Conservation (phyloP, 2,329 filamentous ascomycete species). For the Fusarium graminum region DNA sequence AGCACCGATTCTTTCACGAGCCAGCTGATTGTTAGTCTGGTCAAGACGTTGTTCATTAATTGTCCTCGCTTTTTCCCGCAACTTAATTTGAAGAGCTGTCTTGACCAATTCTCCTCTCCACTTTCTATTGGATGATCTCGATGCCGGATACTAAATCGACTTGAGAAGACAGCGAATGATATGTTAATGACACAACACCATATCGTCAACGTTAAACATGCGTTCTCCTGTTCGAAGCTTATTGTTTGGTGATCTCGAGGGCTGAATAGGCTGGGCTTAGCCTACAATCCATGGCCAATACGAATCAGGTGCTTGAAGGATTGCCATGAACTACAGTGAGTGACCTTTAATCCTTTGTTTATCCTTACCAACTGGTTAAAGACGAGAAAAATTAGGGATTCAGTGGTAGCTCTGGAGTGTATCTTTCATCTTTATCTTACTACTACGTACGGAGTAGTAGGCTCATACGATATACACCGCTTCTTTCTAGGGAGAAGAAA, state of each 20-base stretch:
- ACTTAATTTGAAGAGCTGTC: conserved; percentile 12
- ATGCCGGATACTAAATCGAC: conserved; percentile 1
- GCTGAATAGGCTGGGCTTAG: conserved; percentile 10
- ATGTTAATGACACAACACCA: neutral
- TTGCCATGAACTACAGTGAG: conserved; percentile 6
- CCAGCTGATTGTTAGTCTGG: conserved; percentile 14
- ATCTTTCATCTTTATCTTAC: conserved; percentile 14
- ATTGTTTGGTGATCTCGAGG: conserved; percentile 10
- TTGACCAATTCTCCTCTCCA: conserved; percentile 14
- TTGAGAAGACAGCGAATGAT: neutral
- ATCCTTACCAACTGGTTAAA: conserved; percentile 23
- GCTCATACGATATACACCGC: conserved; percentile 34
- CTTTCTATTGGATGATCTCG: conserved; percentile 13
- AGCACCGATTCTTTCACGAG: conserved; percentile 6
- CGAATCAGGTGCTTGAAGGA: conserved; percentile 6
- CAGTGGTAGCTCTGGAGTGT: conserved; percentile 12
- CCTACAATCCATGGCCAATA: neutral
- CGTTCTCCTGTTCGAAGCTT: neutral
- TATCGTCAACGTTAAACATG: neutral
- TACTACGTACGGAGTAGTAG: neutral
- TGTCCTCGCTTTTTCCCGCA: conserved; percentile 34
- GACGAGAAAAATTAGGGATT: conserved; percentile 32
- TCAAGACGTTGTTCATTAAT: conserved; percentile 10
- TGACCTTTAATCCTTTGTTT: conserved; percentile 13
- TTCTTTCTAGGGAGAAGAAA: conserved; percentile 26